Conservation (phyloP, 164 flowering plant genomes). For the Platanus orientalis region DNA sequence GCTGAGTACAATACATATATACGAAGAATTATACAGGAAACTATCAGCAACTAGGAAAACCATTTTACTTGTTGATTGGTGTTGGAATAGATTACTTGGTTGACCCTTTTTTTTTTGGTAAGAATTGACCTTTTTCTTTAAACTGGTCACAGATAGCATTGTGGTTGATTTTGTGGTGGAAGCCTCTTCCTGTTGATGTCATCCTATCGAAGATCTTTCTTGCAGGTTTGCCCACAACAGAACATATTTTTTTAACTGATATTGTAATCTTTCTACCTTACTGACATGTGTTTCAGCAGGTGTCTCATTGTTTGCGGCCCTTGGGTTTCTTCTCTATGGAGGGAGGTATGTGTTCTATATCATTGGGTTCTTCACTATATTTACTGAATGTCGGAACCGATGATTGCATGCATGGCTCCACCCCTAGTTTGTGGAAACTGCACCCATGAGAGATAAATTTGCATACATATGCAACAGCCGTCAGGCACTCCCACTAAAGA, state of each 20-base stretch:
- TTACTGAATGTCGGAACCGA: neutral
- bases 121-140: too few relatives aligned
- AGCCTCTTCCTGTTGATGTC: conserved; percentile 45
- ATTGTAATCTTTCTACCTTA: neutral
- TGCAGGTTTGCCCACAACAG: conserved; percentile 44
- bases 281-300: conserved; percentile 39
- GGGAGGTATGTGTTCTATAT: conserved; percentile 60
- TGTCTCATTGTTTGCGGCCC: conserved; percentile 87
- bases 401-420: neutral
- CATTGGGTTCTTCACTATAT: neutral
- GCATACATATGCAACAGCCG: too few relatives aligned
- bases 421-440: neutral
- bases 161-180: conserved; percentile 93
- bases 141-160: conserved; percentile 56
- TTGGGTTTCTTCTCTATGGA: conserved; percentile 92
- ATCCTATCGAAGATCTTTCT: conserved; percentile 83
- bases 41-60: neutral
- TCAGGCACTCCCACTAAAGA: too few relatives aligned
- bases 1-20: too few relatives aligned
- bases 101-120: conserved; percentile 2
- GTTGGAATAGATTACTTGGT: neutral
- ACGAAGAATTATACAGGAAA: too few relatives aligned
- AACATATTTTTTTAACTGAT: neutral
- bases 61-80: neutral
- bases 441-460: too few relatives aligned